A percentile compares a stretch with the other conserved stretches of the same genome.
Evolutionary conservation across 208 protist genomes (phyloP).

Genomic region (Wallacemonas sp.): DNA sequence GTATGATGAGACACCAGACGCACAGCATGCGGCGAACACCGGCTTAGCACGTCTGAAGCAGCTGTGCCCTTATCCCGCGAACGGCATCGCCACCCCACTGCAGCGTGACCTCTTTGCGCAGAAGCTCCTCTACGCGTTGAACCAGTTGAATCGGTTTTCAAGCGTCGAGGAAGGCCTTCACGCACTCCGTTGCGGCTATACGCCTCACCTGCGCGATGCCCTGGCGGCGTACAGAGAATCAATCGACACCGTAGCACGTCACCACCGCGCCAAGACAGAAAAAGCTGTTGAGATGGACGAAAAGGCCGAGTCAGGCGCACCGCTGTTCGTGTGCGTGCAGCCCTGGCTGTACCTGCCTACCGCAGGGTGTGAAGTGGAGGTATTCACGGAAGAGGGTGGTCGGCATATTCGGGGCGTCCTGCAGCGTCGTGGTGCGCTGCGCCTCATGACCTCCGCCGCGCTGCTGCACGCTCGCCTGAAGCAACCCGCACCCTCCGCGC

Average conservation of each 20-base stretch:
- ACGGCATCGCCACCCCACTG: constrained; percentile 79
- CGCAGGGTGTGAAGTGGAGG: constrained; percentile 57
- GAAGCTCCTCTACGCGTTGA: constrained; percentile 66
- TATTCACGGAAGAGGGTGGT: constrained; percentile 62
- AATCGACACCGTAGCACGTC: neutral
- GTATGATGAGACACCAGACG: constrained; percentile 19
- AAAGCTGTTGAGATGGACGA: neutral
- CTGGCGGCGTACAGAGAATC: constrained; percentile 3
- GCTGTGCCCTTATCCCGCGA: constrained; percentile 61
- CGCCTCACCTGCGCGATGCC: constrained; percentile 38
- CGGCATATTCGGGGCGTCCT: constrained; percentile 50
- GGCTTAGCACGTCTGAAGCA: constrained; percentile 48
- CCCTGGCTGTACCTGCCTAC: constrained; percentile 86
- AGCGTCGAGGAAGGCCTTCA: constrained; percentile 47
- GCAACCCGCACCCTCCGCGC: neutral
- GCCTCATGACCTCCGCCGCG: constrained; percentile 73
- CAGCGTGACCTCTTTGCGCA: constrained; percentile 79
- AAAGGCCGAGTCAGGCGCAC: constrained; percentile 1
- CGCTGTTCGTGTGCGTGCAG: constrained; percentile 52
- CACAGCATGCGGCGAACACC: neutral
- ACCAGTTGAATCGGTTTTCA: constrained; percentile 68
- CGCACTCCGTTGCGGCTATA: constrained; percentile 37
- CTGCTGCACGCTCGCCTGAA: constrained; percentile 48
- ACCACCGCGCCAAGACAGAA: neutral
- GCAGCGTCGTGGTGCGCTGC: constrained; percentile 69